These are phyloP conservation scores for Arthrobotrys pseudoclavata DNA, from an alignment of 2,329 filamentous ascomycete genomes.

Conservation along the genomic window DNA sequence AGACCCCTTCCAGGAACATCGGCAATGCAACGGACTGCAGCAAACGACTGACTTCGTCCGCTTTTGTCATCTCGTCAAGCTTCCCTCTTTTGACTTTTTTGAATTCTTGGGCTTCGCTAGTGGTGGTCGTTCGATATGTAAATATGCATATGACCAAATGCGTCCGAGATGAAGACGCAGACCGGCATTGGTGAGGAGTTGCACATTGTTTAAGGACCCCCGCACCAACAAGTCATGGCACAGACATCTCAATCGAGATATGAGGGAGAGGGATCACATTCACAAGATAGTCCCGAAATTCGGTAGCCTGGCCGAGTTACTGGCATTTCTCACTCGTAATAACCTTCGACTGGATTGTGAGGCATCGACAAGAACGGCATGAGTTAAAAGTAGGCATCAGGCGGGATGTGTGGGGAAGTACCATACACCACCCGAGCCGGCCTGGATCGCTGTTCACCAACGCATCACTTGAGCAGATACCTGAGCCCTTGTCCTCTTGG, in stretches of 20 bases:
- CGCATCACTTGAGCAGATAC: constrained; percentile 49
- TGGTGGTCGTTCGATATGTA: constrained; percentile 33
- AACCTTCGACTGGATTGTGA: constrained; percentile 37
- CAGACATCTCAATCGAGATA: constrained; percentile 52
- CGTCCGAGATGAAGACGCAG: constrained; percentile 32
- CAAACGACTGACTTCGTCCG: constrained; percentile 15
- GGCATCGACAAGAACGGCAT: constrained; percentile 58
- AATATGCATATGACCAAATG: constrained; percentile 58
- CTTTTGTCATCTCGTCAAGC: constrained; percentile 58
- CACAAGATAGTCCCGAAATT: constrained; percentile 53
- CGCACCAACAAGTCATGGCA: constrained; percentile 40
- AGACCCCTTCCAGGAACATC: constrained; percentile 48
- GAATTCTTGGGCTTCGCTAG: constrained; percentile 28
- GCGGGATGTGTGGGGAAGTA: constrained; percentile 50
- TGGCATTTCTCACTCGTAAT: constrained; percentile 49
- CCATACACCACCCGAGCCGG: constrained; percentile 21
- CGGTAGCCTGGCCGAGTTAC: constrained; percentile 51
- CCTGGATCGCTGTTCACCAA: constrained; percentile 33
- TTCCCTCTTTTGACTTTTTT: constrained; percentile 54
- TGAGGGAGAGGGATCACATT: constrained; percentile 56
- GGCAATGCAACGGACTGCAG: constrained; percentile 38
- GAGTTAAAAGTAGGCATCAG: constrained; percentile 60
- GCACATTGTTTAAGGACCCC: constrained; percentile 30
- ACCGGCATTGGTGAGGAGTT: constrained; percentile 20
- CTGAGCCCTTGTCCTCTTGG: constrained; percentile 25